phyloP scores from a whole-genome alignment of 2,329 filamentous ascomycete species.

The Nigrospora osmanthi region DNA sequence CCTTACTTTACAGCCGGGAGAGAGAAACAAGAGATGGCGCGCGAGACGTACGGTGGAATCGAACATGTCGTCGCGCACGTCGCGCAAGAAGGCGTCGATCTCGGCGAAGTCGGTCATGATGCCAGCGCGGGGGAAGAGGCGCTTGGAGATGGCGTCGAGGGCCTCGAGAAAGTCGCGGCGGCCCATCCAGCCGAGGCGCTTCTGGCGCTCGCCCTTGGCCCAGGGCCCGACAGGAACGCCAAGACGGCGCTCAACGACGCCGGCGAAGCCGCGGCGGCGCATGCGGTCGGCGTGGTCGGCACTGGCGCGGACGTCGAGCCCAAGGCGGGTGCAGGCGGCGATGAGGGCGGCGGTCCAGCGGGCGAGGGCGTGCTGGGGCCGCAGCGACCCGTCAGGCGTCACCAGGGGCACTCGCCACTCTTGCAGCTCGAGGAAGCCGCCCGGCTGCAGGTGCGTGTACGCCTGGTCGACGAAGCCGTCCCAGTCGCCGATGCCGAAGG shows the following conservation, averaged over 20 bases:
- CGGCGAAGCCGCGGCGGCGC: conserved; percentile 9
- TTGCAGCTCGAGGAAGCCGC: conserved; percentile 16
- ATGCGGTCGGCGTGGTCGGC: conserved; percentile 9
- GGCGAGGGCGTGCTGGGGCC: conserved; percentile 5
- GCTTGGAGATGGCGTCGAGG: conserved; percentile 13
- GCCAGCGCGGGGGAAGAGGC: conserved; percentile 20
- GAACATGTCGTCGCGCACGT: conserved; percentile 8
- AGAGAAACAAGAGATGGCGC: background rate
- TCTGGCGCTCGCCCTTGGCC: conserved; percentile 11
- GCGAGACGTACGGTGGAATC: conserved; percentile 3
- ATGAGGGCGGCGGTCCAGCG: conserved; percentile 9
- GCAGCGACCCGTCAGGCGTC: conserved; percentile 6
- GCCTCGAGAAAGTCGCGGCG: conserved; percentile 13
- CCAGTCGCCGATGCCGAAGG: conserved; percentile 13
- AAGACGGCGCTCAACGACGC: conserved; percentile 10
- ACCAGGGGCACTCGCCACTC: conserved; percentile 10
- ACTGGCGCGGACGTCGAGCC: conserved; percentile 7
- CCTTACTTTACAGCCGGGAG: too few species aligned
- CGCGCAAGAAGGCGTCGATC: conserved; percentile 6
- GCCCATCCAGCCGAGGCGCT: conserved; percentile 13
- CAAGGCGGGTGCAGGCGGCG: conserved; percentile 6
- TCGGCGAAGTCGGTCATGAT: conserved; percentile 4
- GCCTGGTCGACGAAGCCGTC: conserved; percentile 10
- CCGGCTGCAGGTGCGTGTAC: conserved; percentile 11
- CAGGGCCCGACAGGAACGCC: conserved; percentile 10